Base-by-base conservation (phyloP, 139 green algal species). In the Parachlorella kessleri region DNA sequence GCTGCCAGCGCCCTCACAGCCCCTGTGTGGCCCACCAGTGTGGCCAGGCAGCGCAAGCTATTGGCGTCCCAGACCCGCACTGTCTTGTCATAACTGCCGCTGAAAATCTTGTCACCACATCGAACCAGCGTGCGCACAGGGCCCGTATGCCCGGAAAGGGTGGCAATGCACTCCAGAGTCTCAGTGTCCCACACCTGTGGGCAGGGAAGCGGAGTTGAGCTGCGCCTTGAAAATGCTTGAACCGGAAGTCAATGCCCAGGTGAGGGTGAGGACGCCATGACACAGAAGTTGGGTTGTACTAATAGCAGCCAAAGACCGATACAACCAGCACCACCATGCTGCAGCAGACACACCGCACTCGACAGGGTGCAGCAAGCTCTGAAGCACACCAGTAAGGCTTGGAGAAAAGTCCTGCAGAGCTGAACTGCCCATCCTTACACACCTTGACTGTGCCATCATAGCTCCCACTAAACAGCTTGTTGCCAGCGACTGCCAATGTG, bases 371-470 rank as follows among this genome's bases (percentile, higher is more conserved):
- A n/a, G n/a, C n/a, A n/a, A n/a, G n/a, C n/a, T n/a, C n/a, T n/a
- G n/a, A n/a, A n/a, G n/a, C n/a, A n/a, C n/a, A n/a, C n/a, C n/a
- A n/a, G n/a, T n/a, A n/a, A n/a, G n/a, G n/a, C n/a, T n/a, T n/a
- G n/a, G n/a, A n/a, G n/a, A n/a, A n/a, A n/a, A n/a, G n/a, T n/a
- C n/a, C n/a, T n/a, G n/a, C n/a, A n/a, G n/a, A n/a, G n/a, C n/a
- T n/a, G n/a, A n/a, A n/a, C n/a, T n/a, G n/a, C n/a, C n/a, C n/a
- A n/a, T n/a, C n/a, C n/a, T n/a, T n/a, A n/a, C 55, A 5, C 54
- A 89, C 85, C 83, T 87, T 89, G 68, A 98, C 92, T 66, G 85
- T 94, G 37, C 95, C 95, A 74, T 98, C 95, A 76, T 98, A 98
- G 3, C 85, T 92, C 2, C 94, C 95, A 0, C 87, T 94, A 77